phyloP scores from a whole-genome alignment of 2,329 filamentous ascomycete genomes.

The Bimuria novae-zelandiae region DNA sequence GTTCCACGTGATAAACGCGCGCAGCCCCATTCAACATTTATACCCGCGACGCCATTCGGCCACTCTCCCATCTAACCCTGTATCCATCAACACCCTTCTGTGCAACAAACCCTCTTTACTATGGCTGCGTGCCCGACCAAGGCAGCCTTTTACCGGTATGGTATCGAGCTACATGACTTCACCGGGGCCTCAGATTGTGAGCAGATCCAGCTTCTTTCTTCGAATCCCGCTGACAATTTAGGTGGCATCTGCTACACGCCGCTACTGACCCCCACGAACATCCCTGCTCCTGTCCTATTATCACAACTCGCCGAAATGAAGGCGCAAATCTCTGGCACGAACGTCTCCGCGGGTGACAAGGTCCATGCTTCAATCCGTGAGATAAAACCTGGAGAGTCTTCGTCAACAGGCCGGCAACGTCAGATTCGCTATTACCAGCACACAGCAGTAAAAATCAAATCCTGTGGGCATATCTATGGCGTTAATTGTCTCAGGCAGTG shows the following conservation, averaged over 20 bases:
- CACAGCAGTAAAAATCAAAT: not conserved
- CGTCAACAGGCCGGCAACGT: no score
- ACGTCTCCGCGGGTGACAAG: not conserved
- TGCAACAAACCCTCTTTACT: no score
- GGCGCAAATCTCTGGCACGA: no score
- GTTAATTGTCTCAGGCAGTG: not conserved
- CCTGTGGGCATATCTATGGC: not conserved
- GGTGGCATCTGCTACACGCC: not conserved
- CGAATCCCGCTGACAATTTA: no score
- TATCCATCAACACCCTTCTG: not conserved
- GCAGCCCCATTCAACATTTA: no score
- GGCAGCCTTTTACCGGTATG: not conserved
- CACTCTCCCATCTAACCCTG: no score
- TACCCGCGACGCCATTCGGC: no score
- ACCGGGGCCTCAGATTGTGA: not conserved
- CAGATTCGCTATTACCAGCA: not conserved
- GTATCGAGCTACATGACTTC: not conserved
- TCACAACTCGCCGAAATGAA: not conserved
- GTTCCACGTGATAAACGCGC: no score
- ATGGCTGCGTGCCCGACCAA: not conserved
- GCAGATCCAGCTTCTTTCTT: no score
- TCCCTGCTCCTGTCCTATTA: not conserved
- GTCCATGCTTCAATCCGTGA: no score
- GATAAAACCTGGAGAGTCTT: no score
- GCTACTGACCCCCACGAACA: not conserved